Conservation (phyloP, 2,329 filamentous ascomycete genomes). For the Claviceps africana region DNA sequence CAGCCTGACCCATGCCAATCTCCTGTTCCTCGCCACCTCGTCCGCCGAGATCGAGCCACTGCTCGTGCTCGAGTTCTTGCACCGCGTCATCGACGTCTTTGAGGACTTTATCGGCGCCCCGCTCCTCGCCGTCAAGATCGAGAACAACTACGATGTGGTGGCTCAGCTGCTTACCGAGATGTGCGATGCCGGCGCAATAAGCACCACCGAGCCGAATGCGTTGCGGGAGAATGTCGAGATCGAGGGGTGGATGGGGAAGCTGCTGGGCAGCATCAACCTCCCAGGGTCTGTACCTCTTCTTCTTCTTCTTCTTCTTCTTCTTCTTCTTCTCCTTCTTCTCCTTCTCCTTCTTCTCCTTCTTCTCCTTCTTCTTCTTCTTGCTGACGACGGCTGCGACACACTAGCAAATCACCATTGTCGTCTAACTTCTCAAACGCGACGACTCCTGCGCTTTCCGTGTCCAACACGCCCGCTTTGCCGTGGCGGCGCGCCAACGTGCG, state of each 20-base stretch:
- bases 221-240: conserved; percentile 84
- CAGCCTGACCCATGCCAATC: conserved; percentile 71
- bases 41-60: conserved; percentile 80
- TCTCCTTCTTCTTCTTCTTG: not conserved
- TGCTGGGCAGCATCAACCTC: conserved; percentile 75
- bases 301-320: not conserved
- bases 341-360: not conserved
- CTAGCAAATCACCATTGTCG: conserved; percentile 27
- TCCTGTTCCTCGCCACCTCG: conserved; percentile 75
- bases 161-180: conserved; percentile 89
- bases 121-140: conserved; percentile 71
- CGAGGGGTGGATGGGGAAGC: conserved; percentile 75
- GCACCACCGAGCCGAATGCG: conserved; percentile 85
- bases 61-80: conserved; percentile 83
- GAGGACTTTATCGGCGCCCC: conserved; percentile 91
- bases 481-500: conserved; percentile 88
- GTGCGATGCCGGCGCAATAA: conserved; percentile 84
- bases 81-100: conserved; percentile 80
- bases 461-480: conserved; percentile 48
- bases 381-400: not conserved
- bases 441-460: conserved; percentile 25
- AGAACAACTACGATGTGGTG: conserved; percentile 82
- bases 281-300: conserved; percentile 42
- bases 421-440: conserved; percentile 25
- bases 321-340: no score